Base-by-base conservation (phyloP, 2,329 filamentous ascomycete species). In the Pestalotiopsis sp. region DNA sequence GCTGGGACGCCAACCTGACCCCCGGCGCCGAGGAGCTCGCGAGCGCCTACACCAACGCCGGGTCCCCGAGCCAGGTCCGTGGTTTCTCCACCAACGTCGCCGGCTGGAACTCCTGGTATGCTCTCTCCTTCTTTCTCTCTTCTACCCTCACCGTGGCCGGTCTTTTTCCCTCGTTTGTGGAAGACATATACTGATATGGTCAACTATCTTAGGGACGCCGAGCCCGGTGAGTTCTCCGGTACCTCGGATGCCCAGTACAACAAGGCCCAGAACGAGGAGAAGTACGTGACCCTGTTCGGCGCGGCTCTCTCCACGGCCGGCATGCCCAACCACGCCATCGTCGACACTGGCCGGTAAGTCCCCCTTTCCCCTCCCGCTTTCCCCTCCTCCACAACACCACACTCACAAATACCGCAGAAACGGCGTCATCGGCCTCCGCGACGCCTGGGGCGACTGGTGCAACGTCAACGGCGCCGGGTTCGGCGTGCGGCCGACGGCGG, bases 231-330 rank as follows among this genome's bases (percentile, higher is more conserved):
- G 75, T 78, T 78, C 72, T 67, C 77, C 20, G 65, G 64, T n/a
- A 73, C 72, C 57, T 72, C 80, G 13, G 87, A 79, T 70, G 76
- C 76, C 75, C 75, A 73, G 81, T 78, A 81, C 76, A 85, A 87
- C 81, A 76, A 80, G 72, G 82, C 84, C 76, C 87, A 86, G 73
- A 88, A 89, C 74, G 83, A 84, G 76, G 84, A 78, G 72, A 86
- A 85, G 77, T 94, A 90, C 80, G 81, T 87, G 31, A 76, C 84
- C 65, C 92, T 91, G 71, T 91, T 97, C 77, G 90, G 90, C 7
- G 85, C 87, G 9, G 88, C 91, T 41, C 87, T 93, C 64, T 81
- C 83, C 11, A 77, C 82, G 0, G 76, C 80, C 36, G 84, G 85
- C 69, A 84, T 81, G 80, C 77, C 79, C 49, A 81, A 81, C 61